phyloP scores from a whole-genome alignment of 1,284 basidiomycete species.

The Coniferiporia sulphurascens region DNA sequence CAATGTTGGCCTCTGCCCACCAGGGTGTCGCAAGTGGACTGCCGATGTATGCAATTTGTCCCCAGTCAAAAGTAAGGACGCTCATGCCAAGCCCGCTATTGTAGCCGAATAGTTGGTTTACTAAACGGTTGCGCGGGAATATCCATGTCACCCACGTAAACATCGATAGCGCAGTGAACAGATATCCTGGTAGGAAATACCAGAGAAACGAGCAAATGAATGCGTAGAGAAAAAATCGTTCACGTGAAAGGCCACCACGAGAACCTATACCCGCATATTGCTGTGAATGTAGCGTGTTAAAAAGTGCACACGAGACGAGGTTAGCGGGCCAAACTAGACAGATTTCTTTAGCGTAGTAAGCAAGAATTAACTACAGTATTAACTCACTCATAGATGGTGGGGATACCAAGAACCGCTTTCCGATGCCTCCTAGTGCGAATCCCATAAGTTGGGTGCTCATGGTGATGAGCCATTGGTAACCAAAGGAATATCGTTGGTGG shows the following conservation, averaged over 20 bases:
- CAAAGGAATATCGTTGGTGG: too few species aligned
- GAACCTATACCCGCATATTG: conserved; percentile 30
- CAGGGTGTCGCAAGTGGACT: conserved; percentile 19
- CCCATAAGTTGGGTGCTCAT: too few species aligned
- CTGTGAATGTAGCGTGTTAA: conserved; percentile 36
- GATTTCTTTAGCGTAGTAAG: too few species aligned
- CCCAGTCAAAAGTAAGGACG: conserved; percentile 19
- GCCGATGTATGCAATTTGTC: conserved; percentile 19
- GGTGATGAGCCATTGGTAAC: too few species aligned
- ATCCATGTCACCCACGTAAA: conserved; percentile 42
- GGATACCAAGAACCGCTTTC: too few species aligned
- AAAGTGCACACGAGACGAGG: conserved; percentile 39
- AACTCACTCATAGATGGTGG: too few species aligned
- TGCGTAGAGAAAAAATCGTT: conserved; percentile 31
- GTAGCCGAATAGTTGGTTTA: conserved; percentile 35
- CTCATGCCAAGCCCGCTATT: conserved; percentile 15
- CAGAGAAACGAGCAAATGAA: conserved; percentile 29
- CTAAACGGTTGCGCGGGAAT: conserved; percentile 13
- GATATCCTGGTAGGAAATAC: conserved; percentile 39
- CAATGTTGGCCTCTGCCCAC: conserved; percentile 38
- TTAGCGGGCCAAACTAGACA: conserved; percentile 33
- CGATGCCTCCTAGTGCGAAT: too few species aligned
- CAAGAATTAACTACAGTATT: too few species aligned
- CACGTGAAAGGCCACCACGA: conserved; percentile 31
- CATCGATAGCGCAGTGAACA: conserved; percentile 23